phyloP scores from a whole-genome alignment of 208 protist genomes.

The Trypanosoma mega region DNA sequence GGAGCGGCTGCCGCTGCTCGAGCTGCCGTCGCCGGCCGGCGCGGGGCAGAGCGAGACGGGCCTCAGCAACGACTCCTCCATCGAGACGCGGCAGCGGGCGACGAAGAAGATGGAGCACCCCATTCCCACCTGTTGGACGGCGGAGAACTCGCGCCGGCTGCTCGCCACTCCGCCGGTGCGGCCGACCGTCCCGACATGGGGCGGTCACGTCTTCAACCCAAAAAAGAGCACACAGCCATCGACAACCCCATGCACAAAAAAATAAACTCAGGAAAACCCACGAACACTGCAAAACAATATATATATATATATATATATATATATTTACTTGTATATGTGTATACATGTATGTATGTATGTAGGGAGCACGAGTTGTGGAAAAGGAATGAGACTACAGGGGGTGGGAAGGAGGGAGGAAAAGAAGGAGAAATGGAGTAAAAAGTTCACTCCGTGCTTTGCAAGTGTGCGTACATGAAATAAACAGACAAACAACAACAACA shows the following conservation, averaged over 20 bases:
- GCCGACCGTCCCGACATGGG: slow-evolving; percentile 37
- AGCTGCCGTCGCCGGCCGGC: slow-evolving; percentile 44
- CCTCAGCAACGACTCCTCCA: slow-evolving; percentile 43
- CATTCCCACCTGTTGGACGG: slow-evolving; percentile 9
- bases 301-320: slow-evolving; percentile 7
- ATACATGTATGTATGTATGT: slow-evolving; percentile 7
- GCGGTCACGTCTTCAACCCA: slow-evolving; percentile 45
- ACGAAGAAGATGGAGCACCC: slow-evolving; percentile 41
- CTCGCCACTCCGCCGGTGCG: slow-evolving; percentile 14
- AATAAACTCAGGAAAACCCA: neutral
- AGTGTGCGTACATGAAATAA: too few relatives aligned
- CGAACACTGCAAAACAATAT: neutral
- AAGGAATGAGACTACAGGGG: neutral
- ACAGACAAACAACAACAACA: too few relatives aligned
- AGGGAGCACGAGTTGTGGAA: too few relatives aligned
- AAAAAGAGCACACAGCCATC: neutral
- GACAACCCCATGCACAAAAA: neutral
- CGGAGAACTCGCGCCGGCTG: slow-evolving; percentile 14
- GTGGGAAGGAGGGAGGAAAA: neutral
- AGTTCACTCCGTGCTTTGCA: too few relatives aligned
- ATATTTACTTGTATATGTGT: slow-evolving; percentile 14
- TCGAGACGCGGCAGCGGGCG: slow-evolving; percentile 70
- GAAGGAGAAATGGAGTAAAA: neutral
- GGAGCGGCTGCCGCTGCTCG: slow-evolving; percentile 50
- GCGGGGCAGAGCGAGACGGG: slow-evolving; percentile 34